Evolutionary conservation across 2,329 filamentous ascomycete genomes (phyloP), one percentile per base, ranked within the genome.

Genomic region (Dothidotthia symphoricarpi): DNA sequence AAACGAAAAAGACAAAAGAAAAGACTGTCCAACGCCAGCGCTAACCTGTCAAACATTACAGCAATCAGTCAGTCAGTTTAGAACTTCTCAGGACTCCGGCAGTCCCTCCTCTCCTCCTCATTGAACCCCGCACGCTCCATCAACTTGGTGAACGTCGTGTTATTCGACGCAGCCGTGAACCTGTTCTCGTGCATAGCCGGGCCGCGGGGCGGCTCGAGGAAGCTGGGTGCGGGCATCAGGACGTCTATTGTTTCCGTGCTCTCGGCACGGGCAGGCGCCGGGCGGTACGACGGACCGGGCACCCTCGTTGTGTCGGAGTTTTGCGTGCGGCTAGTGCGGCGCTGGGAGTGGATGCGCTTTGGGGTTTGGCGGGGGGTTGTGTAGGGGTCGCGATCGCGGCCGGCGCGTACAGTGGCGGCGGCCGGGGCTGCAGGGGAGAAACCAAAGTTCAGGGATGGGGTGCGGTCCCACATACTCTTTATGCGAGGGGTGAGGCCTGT

Each of bases 181-280:
- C 65, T 45, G 24, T 63, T 59, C 28, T 59, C 56, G 12, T 53
- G 47, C 59, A 62, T 62, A 6, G 51, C 61, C 6, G 53, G 59
- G 5, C 55, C 55, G 27, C 54, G 47, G 14, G 63, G 63, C 1
- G 59, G 60, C 12, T 54, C 57, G 17, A 66, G 47, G 39, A 64
- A 64, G n/a, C 51, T 54, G 4, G 57, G 59, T n/a, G 63, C 55
- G 4, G 63, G 64, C 66, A 69, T 68, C n/a, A 68, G 44, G 15
- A 72, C 66, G 35, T 70, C 64, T 25, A 73, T 72, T 0, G 70
- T 73, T 35, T 73, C 70, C 24, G 63, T 64, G 39, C 67, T 70
- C 11, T 51, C 63, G 19, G 47, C 63, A 16, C 67, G 49, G 8
- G 45, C 39, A 8, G 45, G 36, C 4, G 40, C 24, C 4, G 45